A percentile compares a stretch with the other conserved stretches of the same genome.
phyloP scores from a whole-genome alignment of 208 protist species.

The Crithidia bombi region DNA sequence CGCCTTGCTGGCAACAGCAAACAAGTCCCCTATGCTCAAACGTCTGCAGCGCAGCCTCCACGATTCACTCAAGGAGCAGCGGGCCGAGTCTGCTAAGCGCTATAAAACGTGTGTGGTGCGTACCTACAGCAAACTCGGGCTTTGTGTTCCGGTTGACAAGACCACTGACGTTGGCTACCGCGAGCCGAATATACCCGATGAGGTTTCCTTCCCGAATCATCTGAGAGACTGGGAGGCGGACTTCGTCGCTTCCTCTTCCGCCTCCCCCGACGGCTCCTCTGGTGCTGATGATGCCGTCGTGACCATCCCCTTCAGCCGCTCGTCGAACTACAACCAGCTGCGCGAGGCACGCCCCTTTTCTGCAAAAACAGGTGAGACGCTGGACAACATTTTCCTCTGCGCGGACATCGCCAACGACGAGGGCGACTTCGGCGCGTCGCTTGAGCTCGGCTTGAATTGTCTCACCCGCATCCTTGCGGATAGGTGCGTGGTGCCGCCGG shows the following conservation, averaged over 20 bases:
- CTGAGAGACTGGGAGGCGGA: slow-evolving; percentile 28
- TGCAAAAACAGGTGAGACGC: slow-evolving; percentile 16
- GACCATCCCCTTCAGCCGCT: neutral
- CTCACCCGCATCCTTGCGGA: slow-evolving; percentile 24
- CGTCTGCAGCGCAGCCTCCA: neutral
- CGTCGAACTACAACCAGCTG: neutral
- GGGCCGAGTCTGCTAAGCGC: neutral
- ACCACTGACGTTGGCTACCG: slow-evolving; percentile 54
- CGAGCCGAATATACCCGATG: slow-evolving; percentile 16
- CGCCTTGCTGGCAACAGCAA: neutral
- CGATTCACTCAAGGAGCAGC: neutral
- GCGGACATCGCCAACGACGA: slow-evolving; percentile 67
- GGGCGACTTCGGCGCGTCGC: slow-evolving; percentile 46
- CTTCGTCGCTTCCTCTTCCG: slow-evolving; percentile 3
- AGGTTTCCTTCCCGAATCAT: slow-evolving; percentile 5
- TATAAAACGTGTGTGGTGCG: slow-evolving; percentile 8
- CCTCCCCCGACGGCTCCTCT: neutral
- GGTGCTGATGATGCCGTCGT: neutral
- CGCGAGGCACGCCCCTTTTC: slow-evolving; percentile 11
- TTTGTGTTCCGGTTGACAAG: slow-evolving; percentile 42
- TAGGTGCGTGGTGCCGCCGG: neutral
- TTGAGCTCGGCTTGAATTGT: slow-evolving; percentile 48
- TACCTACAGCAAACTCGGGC: slow-evolving; percentile 34
- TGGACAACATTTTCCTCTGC: slow-evolving; percentile 42
- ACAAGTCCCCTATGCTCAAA: neutral